Conservation (phyloP, 1,284 basidiomycete genomes). For the Chalciporus sp. region DNA sequence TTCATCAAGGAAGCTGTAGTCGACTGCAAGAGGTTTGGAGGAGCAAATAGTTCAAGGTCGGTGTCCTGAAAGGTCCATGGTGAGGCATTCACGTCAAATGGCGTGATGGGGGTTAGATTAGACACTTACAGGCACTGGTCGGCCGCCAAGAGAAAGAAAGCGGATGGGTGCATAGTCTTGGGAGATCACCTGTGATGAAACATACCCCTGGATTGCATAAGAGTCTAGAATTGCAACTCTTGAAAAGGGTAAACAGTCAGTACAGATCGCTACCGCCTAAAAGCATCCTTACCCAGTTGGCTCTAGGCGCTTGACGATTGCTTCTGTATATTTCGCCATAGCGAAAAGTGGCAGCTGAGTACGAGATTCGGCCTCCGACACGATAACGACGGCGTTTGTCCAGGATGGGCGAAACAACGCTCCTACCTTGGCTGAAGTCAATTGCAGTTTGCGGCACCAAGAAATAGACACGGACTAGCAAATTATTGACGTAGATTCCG, state of each 20-base stretch:
- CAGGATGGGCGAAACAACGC: constrained; percentile 52
- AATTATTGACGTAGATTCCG: constrained; percentile 45
- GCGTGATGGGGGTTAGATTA: background rate
- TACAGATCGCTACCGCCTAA: background rate
- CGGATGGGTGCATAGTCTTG: constrained; percentile 52
- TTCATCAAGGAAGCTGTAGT: constrained; percentile 59
- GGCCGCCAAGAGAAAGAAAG: constrained; percentile 42
- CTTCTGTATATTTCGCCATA: constrained; percentile 52
- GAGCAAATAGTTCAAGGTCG: constrained; percentile 42
- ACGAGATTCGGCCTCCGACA: constrained; percentile 50
- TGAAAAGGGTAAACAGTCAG: background rate
- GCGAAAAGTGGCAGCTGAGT: constrained; percentile 51
- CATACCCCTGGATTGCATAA: constrained; percentile 55
- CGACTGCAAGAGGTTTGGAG: constrained; percentile 62
- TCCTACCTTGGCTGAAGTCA: constrained; percentile 48
- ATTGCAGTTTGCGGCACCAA: background rate
- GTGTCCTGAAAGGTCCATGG: constrained; percentile 16
- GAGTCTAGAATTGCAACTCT: constrained; percentile 57
- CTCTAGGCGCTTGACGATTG: constrained; percentile 45
- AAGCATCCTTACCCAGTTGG: constrained; percentile 45
- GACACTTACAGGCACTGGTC: constrained; percentile 20
- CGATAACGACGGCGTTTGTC: constrained; percentile 47
- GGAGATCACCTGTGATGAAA: constrained; percentile 39
- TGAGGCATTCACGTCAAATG: background rate
- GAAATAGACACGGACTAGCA: constrained; percentile 41